Conservation (phyloP, 225 moss, liverwort and hornwort genomes). For the Rhytidiadelphus loreus region DNA sequence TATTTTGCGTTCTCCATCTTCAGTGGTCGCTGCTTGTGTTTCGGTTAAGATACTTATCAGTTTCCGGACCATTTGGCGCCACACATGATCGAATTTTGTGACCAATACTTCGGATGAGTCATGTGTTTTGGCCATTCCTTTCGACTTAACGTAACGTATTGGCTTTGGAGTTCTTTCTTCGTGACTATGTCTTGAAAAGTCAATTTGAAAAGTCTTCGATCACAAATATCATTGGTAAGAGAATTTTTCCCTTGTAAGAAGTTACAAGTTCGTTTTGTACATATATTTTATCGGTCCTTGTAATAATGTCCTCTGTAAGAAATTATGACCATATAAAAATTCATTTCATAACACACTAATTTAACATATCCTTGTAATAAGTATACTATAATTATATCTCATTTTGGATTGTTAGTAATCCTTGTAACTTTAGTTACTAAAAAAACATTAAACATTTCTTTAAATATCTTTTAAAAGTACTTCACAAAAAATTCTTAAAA, state of each 20-base stretch:
- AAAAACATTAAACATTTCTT: too few relatives aligned
- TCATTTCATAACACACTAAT: not conserved
- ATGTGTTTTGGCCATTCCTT: not conserved
- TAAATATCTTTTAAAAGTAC: not conserved
- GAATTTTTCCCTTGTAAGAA: not conserved
- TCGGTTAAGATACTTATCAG: not conserved
- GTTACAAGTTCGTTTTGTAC: not conserved
- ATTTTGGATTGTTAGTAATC: not conserved
- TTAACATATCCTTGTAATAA: too few relatives aligned
- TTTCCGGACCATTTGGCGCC: not conserved
- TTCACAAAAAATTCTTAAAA: not conserved
- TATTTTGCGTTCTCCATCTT: not conserved
- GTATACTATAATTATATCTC: too few relatives aligned
- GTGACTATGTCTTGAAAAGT: not conserved
- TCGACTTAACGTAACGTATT: too few relatives aligned
- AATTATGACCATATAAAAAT: not conserved
- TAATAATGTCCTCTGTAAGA: not conserved
- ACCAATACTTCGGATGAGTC: not conserved
- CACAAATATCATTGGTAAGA: not conserved
- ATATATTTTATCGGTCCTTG: fast-evolving
- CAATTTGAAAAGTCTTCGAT: not conserved
- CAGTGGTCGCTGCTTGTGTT: not conserved
- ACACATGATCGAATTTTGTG: not conserved
- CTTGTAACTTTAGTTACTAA: too few relatives aligned
- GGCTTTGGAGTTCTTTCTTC: not conserved